A percentile compares a stretch with the other conserved stretches of the same genome.
Evolutionary conservation across 164 flowering plant species (phyloP).

Genomic region (Magnolia sinica): DNA sequence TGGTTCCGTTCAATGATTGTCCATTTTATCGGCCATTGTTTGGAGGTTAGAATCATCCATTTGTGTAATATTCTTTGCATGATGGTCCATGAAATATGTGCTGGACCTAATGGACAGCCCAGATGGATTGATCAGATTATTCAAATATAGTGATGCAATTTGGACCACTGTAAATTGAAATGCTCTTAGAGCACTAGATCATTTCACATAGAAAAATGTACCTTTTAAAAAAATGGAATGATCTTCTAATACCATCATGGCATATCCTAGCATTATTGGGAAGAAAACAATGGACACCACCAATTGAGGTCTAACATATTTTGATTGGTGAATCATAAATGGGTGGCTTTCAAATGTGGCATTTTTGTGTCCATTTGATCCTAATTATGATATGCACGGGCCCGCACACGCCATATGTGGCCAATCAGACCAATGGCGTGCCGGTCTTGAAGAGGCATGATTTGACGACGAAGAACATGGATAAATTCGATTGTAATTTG

Average conservation of each 20-base stretch:
- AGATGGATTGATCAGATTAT: neutral
- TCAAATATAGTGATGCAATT: neutral
- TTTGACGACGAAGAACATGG: neutral
- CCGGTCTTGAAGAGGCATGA: neutral
- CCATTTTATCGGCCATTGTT: too few relatives aligned
- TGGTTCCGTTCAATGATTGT: too few relatives aligned
- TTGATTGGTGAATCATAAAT: neutral
- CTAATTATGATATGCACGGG: neutral
- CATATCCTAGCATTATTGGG: neutral
- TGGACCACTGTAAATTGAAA: too few relatives aligned
- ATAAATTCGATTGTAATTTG: too few relatives aligned
- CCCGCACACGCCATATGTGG: neutral
- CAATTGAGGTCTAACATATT: neutral
- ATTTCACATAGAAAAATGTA: too few relatives aligned
- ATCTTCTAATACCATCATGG: neutral
- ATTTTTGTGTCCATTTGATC: neutral
- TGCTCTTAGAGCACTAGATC: too few relatives aligned
- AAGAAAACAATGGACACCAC: neutral
- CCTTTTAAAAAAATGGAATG: neutral
- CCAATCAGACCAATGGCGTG: neutral
- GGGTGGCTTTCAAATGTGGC: neutral
- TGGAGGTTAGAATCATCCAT: too few relatives aligned
- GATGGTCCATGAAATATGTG: neutral
- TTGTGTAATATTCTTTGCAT: too few relatives aligned
- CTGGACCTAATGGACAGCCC: neutral